Base-by-base conservation (phyloP, 2,329 filamentous ascomycete species). In the Cryphonectria carpinicola region DNA sequence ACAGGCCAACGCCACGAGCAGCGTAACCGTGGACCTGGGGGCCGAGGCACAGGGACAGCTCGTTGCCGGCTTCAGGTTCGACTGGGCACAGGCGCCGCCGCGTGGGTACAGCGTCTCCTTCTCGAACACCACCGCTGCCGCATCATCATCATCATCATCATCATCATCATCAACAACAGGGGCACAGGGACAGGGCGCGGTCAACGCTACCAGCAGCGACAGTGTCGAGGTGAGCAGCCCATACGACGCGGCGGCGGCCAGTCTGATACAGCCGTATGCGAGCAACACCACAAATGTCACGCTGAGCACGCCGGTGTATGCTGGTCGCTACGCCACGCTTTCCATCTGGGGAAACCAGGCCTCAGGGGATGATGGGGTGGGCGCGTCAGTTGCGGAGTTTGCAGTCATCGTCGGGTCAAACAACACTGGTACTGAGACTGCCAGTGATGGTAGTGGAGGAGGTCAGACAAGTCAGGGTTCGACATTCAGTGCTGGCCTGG, bases 251-350 rank as follows among this genome's bases (percentile, higher is more conserved):
- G 71, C 39, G 10, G 5, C 35, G 19, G 63, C 61, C 2, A 25
- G 32, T 10, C 19, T 52, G 8, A 68, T 72, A 19, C 60, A 64
- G 3, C 37, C 71, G 10, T 72, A 72, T 49, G 10, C 43, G 46
- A 72, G 71, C 62, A 72, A 72, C 25, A 72, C 71, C 4, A 72
- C 71, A n/a, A 72, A 72, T 39, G 69, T 71, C 54, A 71, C 71
- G n/a, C 25, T 72, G 11, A 41, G 35, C 14, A 46, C 56, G 2
- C 54, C 58, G 1, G 71, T 72, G 35, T 68, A 69, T 46, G 70
- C 68, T 17, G 71, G 71, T 7, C 65, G 71, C 4, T 72, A 71
- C 41, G 71, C 63, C 3, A 72, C 63, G 4, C 28, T 72, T 46
- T 70, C 66, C 1, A 69, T 72, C 35, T 72, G 69, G 68, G 71